These are phyloP conservation scores for Babesia ovis DNA, from an alignment of 169 alveolate genomes.

Conservation along the genomic window DNA sequence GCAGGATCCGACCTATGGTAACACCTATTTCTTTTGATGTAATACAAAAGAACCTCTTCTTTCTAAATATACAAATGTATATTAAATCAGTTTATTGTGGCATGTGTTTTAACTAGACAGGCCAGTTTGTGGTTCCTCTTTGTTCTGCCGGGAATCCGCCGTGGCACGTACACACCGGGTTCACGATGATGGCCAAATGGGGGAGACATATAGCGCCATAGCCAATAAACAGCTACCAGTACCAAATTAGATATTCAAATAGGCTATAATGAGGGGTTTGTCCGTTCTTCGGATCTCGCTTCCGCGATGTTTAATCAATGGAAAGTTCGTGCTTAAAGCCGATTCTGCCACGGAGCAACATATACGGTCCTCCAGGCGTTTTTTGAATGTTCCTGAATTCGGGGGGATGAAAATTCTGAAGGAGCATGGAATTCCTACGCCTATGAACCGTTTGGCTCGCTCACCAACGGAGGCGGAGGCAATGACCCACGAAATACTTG, in stretches of 20 bases:
- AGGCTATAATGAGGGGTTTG: neutral
- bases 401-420: slow-evolving; percentile 72
- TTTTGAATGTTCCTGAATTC: slow-evolving; percentile 75
- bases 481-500: slow-evolving; percentile 69
- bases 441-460: slow-evolving; percentile 71
- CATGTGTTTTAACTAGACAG: no score
- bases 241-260: neutral
- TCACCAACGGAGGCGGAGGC: slow-evolving; percentile 79
- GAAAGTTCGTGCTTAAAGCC: slow-evolving; percentile 18
- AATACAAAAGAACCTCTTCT: neutral
- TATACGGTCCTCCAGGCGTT: slow-evolving; percentile 36
- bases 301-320: slow-evolving; percentile 8
- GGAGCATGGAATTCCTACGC: slow-evolving; percentile 73
- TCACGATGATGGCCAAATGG: slow-evolving; percentile 8
- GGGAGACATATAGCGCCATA: neutral
- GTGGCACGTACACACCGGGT: slow-evolving; percentile 1
- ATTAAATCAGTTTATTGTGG: no score
- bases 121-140: no score
- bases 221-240: neutral
- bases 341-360: slow-evolving; percentile 2
- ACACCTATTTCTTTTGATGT: slow-evolving; percentile 29
- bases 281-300: neutral
- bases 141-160: neutral
- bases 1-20: slow-evolving; percentile 21
- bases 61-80: no score